A percentile compares a stretch with the other conserved stretches of the same genome.
phyloP scores from a whole-genome alignment of 768 basidiomycete genomes.

The Russula sp. region DNA sequence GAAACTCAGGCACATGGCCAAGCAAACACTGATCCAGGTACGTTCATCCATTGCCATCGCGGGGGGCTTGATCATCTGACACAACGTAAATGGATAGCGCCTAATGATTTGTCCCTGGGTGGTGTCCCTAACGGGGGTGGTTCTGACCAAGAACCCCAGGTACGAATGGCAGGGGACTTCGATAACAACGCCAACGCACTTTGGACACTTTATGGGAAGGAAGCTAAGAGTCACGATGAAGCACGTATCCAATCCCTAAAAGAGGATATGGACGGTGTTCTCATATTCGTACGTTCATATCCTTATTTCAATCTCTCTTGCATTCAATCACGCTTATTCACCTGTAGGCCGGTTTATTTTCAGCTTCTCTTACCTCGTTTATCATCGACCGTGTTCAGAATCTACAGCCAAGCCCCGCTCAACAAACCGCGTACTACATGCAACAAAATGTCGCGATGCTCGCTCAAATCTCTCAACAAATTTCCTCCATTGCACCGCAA shows the following conservation, averaged over 20 bases:
- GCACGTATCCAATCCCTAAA: slow-evolving; percentile 35
- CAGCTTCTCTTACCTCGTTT: neutral
- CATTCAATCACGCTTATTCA: neutral
- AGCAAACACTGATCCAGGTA: too few relatives aligned
- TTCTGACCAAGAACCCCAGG: neutral
- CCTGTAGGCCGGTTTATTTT: neutral
- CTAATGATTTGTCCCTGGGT: too few relatives aligned
- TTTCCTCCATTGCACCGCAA: neutral
- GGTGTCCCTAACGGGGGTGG: neutral
- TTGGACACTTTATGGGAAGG: slow-evolving; percentile 36
- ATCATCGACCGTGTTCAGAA: neutral
- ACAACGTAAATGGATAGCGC: too few relatives aligned
- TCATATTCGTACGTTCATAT: slow-evolving; percentile 33
- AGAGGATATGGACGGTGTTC: slow-evolving; percentile 38
- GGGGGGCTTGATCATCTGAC: too few relatives aligned
- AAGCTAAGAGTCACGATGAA: slow-evolving; percentile 33
- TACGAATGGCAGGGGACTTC: slow-evolving; percentile 19
- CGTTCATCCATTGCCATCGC: too few relatives aligned
- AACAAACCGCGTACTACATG: neutral
- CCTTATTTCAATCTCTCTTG: neutral
- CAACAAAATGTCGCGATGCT: slow-evolving; percentile 1
- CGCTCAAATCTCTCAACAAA: slow-evolving; percentile 13
- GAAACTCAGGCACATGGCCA: too few relatives aligned
- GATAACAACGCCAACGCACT: slow-evolving; percentile 36
- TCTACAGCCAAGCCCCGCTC: neutral